Percentiles rank a stretch among this genome's conserved stretches.
These are phyloP conservation scores for Diutina mesorugosa DNA, from an alignment of 1,139 yeast genomes.

Conservation along the genomic window DNA sequence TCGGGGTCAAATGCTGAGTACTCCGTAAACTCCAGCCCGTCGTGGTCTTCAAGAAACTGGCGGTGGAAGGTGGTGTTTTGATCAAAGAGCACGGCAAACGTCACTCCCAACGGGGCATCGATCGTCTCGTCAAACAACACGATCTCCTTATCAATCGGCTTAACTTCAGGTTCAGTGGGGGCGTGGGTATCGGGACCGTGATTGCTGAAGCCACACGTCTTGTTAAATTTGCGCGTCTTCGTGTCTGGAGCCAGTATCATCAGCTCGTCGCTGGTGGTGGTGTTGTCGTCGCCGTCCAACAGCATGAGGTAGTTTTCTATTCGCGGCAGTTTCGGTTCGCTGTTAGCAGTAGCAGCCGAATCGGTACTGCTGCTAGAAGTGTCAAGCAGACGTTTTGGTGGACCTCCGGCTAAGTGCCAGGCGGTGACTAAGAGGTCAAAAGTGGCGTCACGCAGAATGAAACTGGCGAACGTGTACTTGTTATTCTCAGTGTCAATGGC, in stretches of 20 bases:
- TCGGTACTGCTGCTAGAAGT: background rate
- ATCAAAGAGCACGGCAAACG: conserved; percentile 37
- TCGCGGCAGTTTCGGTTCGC: background rate
- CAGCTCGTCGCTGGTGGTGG: background rate
- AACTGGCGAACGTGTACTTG: conserved; percentile 74
- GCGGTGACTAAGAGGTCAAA: conserved; percentile 52
- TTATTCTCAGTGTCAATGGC: conserved; percentile 57
- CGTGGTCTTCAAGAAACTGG: conserved; percentile 27
- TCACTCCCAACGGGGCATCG: conserved; percentile 37
- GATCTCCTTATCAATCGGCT: conserved; percentile 11
- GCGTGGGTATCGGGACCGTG: conserved; percentile 27
- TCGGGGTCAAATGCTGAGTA: conserved; percentile 24
- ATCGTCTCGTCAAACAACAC: conserved; percentile 21
- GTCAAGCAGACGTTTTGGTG: conserved; percentile 4
- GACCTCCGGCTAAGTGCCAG: conserved; percentile 30
- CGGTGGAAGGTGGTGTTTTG: conserved; percentile 25
- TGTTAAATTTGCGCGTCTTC: background rate
- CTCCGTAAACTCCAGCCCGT: conserved; percentile 33
- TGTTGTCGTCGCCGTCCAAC: background rate
- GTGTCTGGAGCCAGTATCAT: background rate
- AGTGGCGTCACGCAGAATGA: conserved; percentile 71
- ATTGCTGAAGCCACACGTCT: background rate
- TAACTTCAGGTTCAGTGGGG: conserved; percentile 16
- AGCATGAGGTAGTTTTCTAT: background rate
- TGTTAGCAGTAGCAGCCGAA: background rate